Evolutionary conservation across 1,139 yeast species (phyloP), one percentile per base, ranked within the genome.

Genomic region (Suhomyces wounanorum): DNA sequence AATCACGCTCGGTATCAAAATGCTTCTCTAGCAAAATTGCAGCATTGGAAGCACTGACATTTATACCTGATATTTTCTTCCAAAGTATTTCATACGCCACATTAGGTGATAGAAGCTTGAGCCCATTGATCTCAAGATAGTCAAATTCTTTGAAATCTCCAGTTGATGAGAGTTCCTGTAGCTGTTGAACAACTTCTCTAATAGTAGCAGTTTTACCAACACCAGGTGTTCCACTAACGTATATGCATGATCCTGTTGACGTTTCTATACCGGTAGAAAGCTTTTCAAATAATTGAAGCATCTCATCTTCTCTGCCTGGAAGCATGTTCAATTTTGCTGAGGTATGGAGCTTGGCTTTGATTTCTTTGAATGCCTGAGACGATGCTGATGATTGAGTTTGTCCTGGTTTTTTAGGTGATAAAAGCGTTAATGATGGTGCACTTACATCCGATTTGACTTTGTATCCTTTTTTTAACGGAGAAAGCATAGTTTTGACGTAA

Each of bases 191-290:
- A 0, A 89, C 98, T 60, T 91, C 96, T 52, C 96, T 73, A 3
- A 94, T 85, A 0, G 98, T 94, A 7, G 96, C 96, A 0, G 99
- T 94, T 65, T 94, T 94, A 13, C 99, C 99, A 4, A 96, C 92
- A 10, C 99, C 99, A 0, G 99, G 99, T 0, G 97, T 91, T 1
- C 99, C 99, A 67, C 97, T 89, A 7, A 94, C 84, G 62, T 92
- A 94, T 7, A 94, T 71, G 60, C 97, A 89, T 17, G 94, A 82
- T 0, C 99, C 98, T 1, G 87, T 80, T 43, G 82, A 82, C 16
- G 86, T 80, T 49, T 79, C 78, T 33, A 94, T 82, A 1, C 97
- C 90, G 47, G 84, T 78, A 60, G 90, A 94, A n/a, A 94, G 67
- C 45, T 84, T 83, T 48, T 82, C 67, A 64, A 84, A 88, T 8